Conservation (phyloP, 352 stramenopile species). For the Discostella stelligera region DNA sequence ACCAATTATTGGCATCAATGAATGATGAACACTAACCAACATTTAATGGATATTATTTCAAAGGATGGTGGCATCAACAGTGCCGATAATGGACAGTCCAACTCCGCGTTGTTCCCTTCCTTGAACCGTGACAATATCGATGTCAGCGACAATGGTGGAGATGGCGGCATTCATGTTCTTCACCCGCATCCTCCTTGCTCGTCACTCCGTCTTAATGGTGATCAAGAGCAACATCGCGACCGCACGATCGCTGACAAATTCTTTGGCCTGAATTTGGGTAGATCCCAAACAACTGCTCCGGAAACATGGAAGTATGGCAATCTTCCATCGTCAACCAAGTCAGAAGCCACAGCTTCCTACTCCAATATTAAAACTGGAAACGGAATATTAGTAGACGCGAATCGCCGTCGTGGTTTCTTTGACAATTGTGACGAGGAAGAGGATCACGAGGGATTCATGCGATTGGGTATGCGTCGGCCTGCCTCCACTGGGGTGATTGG, state of each 20-base stretch:
- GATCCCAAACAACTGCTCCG: conserved; percentile 49
- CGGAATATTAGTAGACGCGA: background rate
- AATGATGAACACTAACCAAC: conserved; percentile 1
- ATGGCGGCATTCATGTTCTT: conserved; percentile 12
- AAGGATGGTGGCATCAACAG: background rate
- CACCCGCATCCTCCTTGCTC: conserved; percentile 12
- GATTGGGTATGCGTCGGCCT: conserved; percentile 36
- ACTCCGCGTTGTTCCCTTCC: background rate
- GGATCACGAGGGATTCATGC: conserved; percentile 29
- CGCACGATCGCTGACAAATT: conserved; percentile 2
- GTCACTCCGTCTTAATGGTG: background rate
- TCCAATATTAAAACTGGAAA: conserved; percentile 15
- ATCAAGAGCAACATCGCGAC: background rate
- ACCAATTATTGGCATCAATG: background rate
- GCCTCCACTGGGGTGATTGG: conserved; percentile 61
- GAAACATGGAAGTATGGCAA: conserved; percentile 39
- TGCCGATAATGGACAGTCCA: background rate
- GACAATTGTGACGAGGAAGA: conserved; percentile 33
- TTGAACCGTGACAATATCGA: background rate
- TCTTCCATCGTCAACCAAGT: conserved; percentile 48
- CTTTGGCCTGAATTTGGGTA: conserved; percentile 39
- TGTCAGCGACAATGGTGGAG: background rate
- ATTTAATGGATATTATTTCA: conserved; percentile 22
- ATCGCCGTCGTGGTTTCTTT: conserved; percentile 19
- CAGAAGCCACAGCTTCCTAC: conserved; percentile 18